Evolutionary conservation across 306 rosid genomes (phyloP).

Genomic region (Acacia crassicarpa): DNA sequence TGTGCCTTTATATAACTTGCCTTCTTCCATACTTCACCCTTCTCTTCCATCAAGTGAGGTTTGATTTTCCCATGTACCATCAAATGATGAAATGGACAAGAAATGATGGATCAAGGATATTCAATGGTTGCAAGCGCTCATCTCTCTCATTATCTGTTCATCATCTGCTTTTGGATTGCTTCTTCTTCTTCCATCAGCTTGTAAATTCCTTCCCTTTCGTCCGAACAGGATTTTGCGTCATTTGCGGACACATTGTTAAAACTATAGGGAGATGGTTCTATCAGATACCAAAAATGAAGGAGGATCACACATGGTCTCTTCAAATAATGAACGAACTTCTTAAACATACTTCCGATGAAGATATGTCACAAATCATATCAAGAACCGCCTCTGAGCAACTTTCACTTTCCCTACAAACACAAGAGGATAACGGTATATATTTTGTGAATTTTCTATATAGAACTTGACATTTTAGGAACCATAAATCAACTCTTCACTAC

Average conservation of each 20-base stretch:
- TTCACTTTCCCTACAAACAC: not conserved
- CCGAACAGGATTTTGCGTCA: too few species aligned
- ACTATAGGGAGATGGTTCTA: not conserved
- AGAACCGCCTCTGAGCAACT: not conserved
- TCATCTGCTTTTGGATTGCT: too few species aligned
- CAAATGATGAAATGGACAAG: too few species aligned
- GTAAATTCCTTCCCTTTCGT: too few species aligned
- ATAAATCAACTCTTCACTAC: not conserved
- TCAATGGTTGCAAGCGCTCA: too few species aligned
- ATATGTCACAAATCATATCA: not conserved
- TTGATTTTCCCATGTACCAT: too few species aligned
- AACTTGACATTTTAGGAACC: not conserved
- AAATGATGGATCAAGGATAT: too few species aligned
- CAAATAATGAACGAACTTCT: not conserved
- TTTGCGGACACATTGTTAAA: too few species aligned
- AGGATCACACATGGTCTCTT: not conserved
- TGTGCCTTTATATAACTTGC: too few species aligned
- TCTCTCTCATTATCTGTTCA: too few species aligned
- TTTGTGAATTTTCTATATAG: too few species aligned
- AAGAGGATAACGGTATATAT: not conserved
- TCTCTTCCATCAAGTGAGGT: not conserved
- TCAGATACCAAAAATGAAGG: not conserved
- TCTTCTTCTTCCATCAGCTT: too few species aligned
- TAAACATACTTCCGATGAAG: not conserved
- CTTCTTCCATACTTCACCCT: not conserved